Evolutionary conservation across 768 basidiomycete genomes (phyloP), one percentile per base, ranked within the genome.

Genomic region (Trametes elegans): DNA sequence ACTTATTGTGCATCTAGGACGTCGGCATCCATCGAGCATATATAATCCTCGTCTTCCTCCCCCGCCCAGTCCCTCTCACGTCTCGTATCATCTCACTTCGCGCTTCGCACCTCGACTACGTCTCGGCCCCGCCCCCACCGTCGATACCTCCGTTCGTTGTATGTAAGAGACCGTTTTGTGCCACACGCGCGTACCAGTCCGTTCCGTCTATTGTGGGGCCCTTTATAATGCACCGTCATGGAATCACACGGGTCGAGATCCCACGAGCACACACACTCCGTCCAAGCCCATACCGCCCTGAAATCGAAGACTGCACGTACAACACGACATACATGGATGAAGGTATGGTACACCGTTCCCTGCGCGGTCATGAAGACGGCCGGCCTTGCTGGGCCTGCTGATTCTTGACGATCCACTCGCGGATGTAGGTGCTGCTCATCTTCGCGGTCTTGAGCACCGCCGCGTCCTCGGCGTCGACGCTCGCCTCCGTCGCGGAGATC

Each of bases 391-490:
- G 35, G n/a, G n/a, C n/a, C 50, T 36, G 40, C 48, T 38, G 50
- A 31, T 53, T 44, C 53, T 57, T 49, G 18, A 59, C 83, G 57
- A 99, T 87, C 93, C 94, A 96, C 60, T 87, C 78, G 38, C 97
- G 78, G 61, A 99, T 96, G 57, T 80, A 90, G 7, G 94, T 96
- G 66, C 93, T 97, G 68, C 97, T 93, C 81, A 98, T 85, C 77
- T 99, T 99, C 26, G 85, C 80, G 60, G 81, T 77, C 66, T 86
- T 87, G 54, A 95, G 70, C 66, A 79, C 70, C 51, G 84, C 82
- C 16, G 81, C 79, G 66, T 95, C 90, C 19, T 79, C 80, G 44
- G 79, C 77, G 44, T 83, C 84, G 23, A 90, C 70, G 51, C 74
- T 81, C 18, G 79, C 71, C 4, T 76, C 77, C 28, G 79, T 79